These are phyloP conservation scores for Moesziomyces aphidis DNA, from an alignment of 1,284 basidiomycete genomes.

Conservation along the genomic window DNA sequence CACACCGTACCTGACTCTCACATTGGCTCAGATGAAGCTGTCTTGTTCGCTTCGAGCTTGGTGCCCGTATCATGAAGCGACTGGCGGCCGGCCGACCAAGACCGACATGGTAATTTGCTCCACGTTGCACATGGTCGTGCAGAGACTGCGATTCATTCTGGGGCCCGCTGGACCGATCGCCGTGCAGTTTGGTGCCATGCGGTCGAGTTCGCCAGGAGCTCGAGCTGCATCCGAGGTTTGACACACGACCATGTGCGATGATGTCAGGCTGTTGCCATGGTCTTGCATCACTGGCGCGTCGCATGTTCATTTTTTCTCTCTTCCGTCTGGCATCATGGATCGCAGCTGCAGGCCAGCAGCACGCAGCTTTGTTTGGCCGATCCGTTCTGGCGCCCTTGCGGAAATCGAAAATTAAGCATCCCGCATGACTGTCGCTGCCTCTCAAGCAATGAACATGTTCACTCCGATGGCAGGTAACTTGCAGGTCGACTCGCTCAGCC, in stretches of 20 bases:
- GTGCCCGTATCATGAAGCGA: too few relatives aligned
- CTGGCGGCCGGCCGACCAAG: too few relatives aligned
- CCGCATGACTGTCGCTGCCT: not conserved
- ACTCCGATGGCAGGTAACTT: not conserved
- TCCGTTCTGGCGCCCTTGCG: not conserved
- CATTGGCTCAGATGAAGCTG: too few relatives aligned
- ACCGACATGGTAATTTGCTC: too few relatives aligned
- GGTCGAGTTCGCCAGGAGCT: not conserved
- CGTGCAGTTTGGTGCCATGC: not conserved
- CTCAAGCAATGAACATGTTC: not conserved
- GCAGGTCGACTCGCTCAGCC: not conserved
- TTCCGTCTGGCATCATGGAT: too few relatives aligned
- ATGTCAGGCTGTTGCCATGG: conserved; percentile 3
- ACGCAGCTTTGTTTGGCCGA: not conserved
- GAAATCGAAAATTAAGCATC: not conserved
- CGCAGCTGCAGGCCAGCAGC: too few relatives aligned
- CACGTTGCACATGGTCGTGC: too few relatives aligned
- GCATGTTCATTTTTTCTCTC: too few relatives aligned
- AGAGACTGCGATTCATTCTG: not conserved
- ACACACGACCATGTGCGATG: conserved; percentile 16
- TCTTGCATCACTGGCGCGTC: conserved; percentile 1
- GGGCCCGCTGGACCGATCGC: not conserved
- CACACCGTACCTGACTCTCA: too few relatives aligned
- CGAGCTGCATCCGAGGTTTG: conserved; percentile 6
- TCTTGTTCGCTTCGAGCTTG: too few relatives aligned